Percentiles rank a stretch among this genome's conserved stretches.
Conservation (phyloP, 2,329 filamentous ascomycete genomes). For the Arthroderma sp. region DNA sequence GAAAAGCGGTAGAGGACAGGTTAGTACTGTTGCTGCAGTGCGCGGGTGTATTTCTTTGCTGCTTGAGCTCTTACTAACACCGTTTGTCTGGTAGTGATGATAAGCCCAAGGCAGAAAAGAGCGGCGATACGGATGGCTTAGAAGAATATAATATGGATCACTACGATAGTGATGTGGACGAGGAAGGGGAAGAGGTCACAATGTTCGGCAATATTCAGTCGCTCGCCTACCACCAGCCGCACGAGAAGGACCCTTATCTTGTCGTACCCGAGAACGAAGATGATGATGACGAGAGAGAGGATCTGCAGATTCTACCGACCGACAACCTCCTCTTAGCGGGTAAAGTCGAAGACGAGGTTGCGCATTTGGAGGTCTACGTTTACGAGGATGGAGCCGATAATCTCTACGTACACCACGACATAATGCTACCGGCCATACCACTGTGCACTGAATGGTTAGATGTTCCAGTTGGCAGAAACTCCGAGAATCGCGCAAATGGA, state of each 20-base stretch:
- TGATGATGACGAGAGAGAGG: conserved; percentile 79
- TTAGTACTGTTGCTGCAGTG: not conserved
- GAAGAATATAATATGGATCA: conserved; percentile 94
- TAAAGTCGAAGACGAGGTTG: conserved; percentile 92
- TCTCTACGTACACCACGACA: conserved; percentile 97
- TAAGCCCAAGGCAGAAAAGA: conserved; percentile 10
- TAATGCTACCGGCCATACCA: conserved; percentile 95
- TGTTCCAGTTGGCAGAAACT: conserved; percentile 65
- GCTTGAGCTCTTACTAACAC: not conserved
- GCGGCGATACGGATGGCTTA: conserved; percentile 66
- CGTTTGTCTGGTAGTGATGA: not conserved
- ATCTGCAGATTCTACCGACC: conserved; percentile 80
- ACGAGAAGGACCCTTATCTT: conserved; percentile 93
- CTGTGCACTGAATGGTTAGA: conserved; percentile 94
- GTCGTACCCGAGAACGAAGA: conserved; percentile 62
- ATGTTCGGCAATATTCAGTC: conserved; percentile 96
- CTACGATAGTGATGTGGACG: conserved; percentile 75
- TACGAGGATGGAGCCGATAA: conserved; percentile 95
- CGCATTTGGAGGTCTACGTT: conserved; percentile 91
- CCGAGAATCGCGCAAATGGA: conserved; percentile 53
- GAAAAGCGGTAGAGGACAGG: conserved; percentile 11
- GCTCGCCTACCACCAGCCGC: conserved; percentile 83
- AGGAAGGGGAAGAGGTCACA: conserved; percentile 57
- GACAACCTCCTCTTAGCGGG: conserved; percentile 88
- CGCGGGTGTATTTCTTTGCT: not conserved